A percentile compares a stretch with the other conserved stretches of the same genome.
Conservation (phyloP, 371 early-diverging fungal species). For the Neoconidiobolus thromboides region DNA sequence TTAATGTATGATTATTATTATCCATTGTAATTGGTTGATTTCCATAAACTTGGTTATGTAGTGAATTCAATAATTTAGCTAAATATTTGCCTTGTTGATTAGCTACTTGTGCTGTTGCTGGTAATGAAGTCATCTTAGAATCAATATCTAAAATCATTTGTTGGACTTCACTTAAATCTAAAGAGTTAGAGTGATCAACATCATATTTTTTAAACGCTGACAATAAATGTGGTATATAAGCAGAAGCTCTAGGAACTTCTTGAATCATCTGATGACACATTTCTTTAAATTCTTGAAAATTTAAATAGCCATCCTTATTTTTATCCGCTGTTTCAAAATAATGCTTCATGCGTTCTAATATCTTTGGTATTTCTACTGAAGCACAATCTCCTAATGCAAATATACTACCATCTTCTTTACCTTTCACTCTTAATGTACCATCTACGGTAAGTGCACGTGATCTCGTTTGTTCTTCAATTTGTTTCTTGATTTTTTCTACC, state of each 20-base stretch:
- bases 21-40: not conserved
- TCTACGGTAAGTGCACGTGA: conserved; percentile 52
- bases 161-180: conserved; percentile 40
- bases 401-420: conserved; percentile 33
- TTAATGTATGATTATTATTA: conserved; percentile 8
- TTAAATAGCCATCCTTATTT: conserved; percentile 26
- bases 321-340: conserved; percentile 27
- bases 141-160: conserved; percentile 34
- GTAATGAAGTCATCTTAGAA: conserved; percentile 44
- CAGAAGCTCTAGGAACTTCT: conserved; percentile 27
- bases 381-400: conserved; percentile 84
- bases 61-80: conserved; percentile 33
- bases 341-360: conserved; percentile 27
- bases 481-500: conserved; percentile 20
- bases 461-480: conserved; percentile 28
- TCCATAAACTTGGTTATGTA: conserved; percentile 37
- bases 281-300: conserved; percentile 22
- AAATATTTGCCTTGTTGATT: conserved; percentile 63
- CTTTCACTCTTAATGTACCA: conserved; percentile 40
- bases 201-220: conserved; percentile 36
- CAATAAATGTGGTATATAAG: conserved; percentile 25
- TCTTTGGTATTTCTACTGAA: conserved; percentile 46
- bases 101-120: conserved; percentile 81
- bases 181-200: conserved; percentile 25
- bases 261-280: conserved; percentile 18